Evolutionary conservation across 1,284 basidiomycete species (phyloP).

Genomic region (Fistulinella cinereoalba): DNA sequence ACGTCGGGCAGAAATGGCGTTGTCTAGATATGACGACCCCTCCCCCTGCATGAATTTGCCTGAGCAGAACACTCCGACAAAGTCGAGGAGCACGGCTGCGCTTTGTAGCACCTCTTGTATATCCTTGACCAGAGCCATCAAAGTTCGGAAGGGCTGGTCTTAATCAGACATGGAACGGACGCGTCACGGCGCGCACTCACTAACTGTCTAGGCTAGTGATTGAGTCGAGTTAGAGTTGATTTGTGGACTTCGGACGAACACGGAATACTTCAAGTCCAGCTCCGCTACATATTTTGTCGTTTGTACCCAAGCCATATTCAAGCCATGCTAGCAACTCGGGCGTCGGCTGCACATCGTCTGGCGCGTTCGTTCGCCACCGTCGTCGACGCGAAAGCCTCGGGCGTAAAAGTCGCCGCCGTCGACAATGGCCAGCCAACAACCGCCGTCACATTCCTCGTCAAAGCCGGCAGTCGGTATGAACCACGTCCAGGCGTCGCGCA

Average conservation of each 20-base stretch:
- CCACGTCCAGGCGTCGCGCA: constrained; percentile 84
- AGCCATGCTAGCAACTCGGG: constrained; percentile 57
- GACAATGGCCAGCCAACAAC: constrained; percentile 81
- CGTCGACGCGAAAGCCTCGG: constrained; percentile 59
- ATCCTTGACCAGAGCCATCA: not conserved
- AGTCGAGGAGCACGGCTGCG: not conserved
- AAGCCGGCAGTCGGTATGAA: constrained; percentile 88
- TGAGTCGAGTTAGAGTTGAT: no score
- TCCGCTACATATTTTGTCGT: not conserved
- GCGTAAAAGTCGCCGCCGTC: constrained; percentile 81
- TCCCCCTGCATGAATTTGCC: not conserved
- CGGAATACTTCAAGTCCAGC: not conserved
- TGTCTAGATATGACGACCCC: not conserved
- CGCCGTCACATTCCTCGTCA: constrained; percentile 85
- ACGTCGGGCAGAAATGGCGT: not conserved
- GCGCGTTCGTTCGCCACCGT: constrained; percentile 77
- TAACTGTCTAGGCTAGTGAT: no score
- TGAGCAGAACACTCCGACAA: not conserved
- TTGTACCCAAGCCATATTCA: not conserved
- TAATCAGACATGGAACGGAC: no score
- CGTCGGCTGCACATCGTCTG: constrained; percentile 55
- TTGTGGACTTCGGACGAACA: not conserved
- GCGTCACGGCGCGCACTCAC: no score
- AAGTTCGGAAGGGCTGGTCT: no score
- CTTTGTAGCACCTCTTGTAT: not conserved